Evolutionary conservation across 1,284 basidiomycete genomes (phyloP), one percentile per base, ranked within the genome.

Genomic region (Flammula alnicola): DNA sequence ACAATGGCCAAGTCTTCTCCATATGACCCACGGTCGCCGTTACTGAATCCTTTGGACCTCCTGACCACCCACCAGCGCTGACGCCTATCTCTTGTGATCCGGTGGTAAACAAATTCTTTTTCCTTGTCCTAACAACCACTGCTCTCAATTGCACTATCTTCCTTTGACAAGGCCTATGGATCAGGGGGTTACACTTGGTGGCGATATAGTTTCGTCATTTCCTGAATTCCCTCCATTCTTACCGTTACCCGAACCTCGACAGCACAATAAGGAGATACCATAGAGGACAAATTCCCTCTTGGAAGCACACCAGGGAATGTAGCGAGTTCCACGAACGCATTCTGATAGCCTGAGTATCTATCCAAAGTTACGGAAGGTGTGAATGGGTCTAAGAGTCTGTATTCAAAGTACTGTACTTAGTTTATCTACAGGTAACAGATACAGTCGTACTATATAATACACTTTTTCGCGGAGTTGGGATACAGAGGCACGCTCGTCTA

Each of bases 1-100:
- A 35, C 33, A 10, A 27, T 36, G 19, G 46, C 36, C 36, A 40
- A 36, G 33, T 26, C 17, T 17, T 39, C 32, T 23, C 30, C 41
- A 30, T 23, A 25, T 30, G 7, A 50, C 56, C 56, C 56, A 55
- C 56, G 56, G 30, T 57, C 36, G 37, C 56, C 53, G 46, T 27
- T 51, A 33, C 29, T 26, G 29, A 37, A 43, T 26, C 22, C 27
- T 23, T 22, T 12, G 17, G 31, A 44, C 38, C 39, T 52, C 46
- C 51, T 52, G 44, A 51, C 41, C 43, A 14, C 20, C n/a, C 45
- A 29, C 37, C 40, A 33, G 42, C 46, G 31, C 32, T 48, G 32
- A 36, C 23, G 31, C 30, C 16, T 55, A 30, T 50, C 30, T 32
- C 33, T 44, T 39, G 44, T 59, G 52, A 54, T 59, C 56, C 54